Base-by-base conservation (phyloP, 2,329 filamentous ascomycete genomes). In the Fusarium staphyleae region DNA sequence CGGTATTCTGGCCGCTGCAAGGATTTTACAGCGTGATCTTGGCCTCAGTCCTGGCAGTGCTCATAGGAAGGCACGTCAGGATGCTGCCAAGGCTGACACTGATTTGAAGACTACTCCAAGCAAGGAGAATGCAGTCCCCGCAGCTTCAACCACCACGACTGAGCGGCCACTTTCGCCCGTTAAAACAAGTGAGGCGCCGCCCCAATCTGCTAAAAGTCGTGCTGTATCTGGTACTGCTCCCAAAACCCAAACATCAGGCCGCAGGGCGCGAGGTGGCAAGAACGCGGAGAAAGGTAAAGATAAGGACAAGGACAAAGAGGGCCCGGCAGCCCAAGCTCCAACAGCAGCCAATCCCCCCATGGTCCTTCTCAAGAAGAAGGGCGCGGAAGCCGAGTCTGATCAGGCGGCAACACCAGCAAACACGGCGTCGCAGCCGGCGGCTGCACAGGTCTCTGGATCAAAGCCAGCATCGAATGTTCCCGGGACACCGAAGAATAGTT, bases 11-110 rank as follows among this genome's bases (percentile, higher is more conserved):
- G 83, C 84, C 8, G 85, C 86, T 10, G 85, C 86, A 10, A 80
- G 85, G 13, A 84, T 89, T 46, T 66, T 89, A 14, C 85, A 88
- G 69, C 81, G 86, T 28, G 86, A 89, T 57, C 77, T 88, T 14
- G 86, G 86, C 15, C 77, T 89, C 1, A 87, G 82, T 52, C 83
- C 84, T 10, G 84, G 84, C 30, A 84, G 82, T 63, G 82, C 85
- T 12, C 83, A 87, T 69, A 78, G 86, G 52, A 81, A 82, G 66
- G 82, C 83, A 13, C 80, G 84, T 7, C 80, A 83, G 54, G 81
- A 85, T 62, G 81, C 81, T 42, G 80, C 81, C 11, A 85, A 85
- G 69, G 77, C 80, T 1, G 83, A 86, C 15, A 71, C 76, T 10
- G 77, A 79, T 34, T 57, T 71, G 11, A 82, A 81, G 59, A 26